These are phyloP conservation scores for Nicotiana knightiana DNA, from an alignment of 257 asterid species.

Conservation along the genomic window DNA sequence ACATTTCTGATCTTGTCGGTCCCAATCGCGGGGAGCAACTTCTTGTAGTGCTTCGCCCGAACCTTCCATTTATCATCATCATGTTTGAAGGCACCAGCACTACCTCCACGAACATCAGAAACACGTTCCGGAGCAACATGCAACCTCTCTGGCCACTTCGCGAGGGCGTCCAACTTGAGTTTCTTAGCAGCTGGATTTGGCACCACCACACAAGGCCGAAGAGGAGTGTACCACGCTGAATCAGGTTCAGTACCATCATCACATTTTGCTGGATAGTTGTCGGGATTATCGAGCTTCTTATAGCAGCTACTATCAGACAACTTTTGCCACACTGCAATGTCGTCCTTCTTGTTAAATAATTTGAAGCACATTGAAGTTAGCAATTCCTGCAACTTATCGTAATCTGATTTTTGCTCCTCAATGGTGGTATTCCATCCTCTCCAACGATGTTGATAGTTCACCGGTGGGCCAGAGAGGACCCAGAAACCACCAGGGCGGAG, in stretches of 20 bases:
- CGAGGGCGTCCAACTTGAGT: constrained; percentile 12
- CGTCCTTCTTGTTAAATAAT: constrained; percentile 23
- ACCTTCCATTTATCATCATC: constrained; percentile 22
- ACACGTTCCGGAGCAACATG: constrained; percentile 22
- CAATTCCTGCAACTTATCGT: constrained; percentile 24
- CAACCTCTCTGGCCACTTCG: constrained; percentile 29
- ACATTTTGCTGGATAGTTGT: constrained; percentile 25
- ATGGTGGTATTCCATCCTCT: constrained; percentile 31
- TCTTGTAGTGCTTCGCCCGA: constrained; percentile 24
- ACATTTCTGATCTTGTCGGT: constrained; percentile 28
- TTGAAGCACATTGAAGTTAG: constrained; percentile 29
- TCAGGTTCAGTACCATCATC: constrained; percentile 33
- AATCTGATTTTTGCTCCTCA: constrained; percentile 24
- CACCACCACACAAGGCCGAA: constrained; percentile 27
- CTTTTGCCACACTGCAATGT: constrained; percentile 30
- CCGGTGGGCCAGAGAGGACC: constrained; percentile 33
- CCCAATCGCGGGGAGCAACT: constrained; percentile 23
- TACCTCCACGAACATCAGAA: constrained; percentile 22
- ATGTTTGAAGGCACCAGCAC: constrained; percentile 21
- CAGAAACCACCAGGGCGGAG: constrained; percentile 31
- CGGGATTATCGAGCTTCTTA: constrained; percentile 22
- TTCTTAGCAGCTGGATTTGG: constrained; percentile 17
- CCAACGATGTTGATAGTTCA: constrained; percentile 27
- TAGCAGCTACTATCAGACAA: constrained; percentile 22
- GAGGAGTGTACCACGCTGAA: constrained; percentile 27